Conservation (phyloP, 225 moss, liverwort and hornwort genomes). For the Bryoerythrophyllum caledonicum region DNA sequence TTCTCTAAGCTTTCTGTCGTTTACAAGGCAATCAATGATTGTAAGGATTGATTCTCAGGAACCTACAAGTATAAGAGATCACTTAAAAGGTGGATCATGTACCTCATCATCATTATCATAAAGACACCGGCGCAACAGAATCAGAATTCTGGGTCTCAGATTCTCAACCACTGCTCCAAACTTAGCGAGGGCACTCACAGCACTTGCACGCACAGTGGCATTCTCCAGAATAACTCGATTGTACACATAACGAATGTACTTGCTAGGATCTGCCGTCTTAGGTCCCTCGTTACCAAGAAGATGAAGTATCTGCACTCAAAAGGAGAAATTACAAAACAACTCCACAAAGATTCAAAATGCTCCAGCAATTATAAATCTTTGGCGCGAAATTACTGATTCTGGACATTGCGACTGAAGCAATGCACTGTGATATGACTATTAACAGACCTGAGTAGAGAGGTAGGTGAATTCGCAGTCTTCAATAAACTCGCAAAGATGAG, state of each 20-base stretch:
- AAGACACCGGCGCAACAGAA: constrained; percentile 65
- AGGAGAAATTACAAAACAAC: background rate
- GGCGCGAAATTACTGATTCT: background rate
- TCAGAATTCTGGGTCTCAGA: constrained; percentile 71
- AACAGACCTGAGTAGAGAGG: constrained; percentile 75
- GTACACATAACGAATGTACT: constrained; percentile 81
- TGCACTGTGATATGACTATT: background rate
- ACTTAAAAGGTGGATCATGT: background rate
- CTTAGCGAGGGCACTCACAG: constrained; percentile 78
- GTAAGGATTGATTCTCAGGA: background rate
- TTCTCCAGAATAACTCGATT: constrained; percentile 83
- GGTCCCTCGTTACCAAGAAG: constrained; percentile 87
- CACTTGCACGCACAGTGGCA: constrained; percentile 78
- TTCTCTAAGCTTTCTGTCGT: background rate
- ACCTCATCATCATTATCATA: constrained; percentile 92
- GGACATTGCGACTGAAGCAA: background rate
- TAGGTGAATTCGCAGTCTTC: constrained; percentile 90
- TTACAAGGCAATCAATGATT: background rate
- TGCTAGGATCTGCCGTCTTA: constrained; percentile 77
- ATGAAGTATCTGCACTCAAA: constrained; percentile 62
- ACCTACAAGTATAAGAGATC: background rate
- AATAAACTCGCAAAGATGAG: constrained; percentile 85
- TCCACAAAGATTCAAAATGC: background rate
- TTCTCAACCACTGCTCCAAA: constrained; percentile 75
- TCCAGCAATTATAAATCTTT: background rate